Evolutionary conservation across 129 eudicot genomes (phyloP).

Genomic region (Centaurea solstitialis): DNA sequence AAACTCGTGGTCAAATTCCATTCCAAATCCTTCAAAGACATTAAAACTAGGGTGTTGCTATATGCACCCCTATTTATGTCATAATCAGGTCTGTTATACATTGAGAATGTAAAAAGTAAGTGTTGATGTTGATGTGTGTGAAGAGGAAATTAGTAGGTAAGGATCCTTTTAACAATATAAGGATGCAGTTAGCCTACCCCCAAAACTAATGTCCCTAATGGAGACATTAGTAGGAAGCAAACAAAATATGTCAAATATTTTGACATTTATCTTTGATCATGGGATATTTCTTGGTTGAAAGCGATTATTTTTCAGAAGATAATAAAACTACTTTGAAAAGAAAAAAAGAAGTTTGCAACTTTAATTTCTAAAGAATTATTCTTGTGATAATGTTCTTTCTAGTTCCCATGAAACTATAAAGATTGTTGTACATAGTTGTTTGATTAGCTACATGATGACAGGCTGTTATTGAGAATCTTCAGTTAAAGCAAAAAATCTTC

Average conservation of each 20-base stretch:
- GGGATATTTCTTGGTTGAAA: neutral
- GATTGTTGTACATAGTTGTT: neutral
- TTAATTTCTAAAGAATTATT: neutral
- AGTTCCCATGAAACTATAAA: neutral
- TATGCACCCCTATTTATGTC: neutral
- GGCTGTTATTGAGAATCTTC: slow-evolving; percentile 86
- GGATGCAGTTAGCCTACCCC: neutral
- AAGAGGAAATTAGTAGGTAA: neutral
- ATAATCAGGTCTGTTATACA: neutral
- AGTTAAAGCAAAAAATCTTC: slow-evolving; percentile 80
- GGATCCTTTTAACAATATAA: neutral
- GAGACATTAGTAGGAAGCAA: neutral
- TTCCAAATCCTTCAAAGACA: too few relatives aligned
- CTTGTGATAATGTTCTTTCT: neutral
- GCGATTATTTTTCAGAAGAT: neutral
- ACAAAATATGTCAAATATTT: neutral
- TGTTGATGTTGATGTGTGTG: neutral
- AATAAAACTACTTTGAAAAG: neutral
- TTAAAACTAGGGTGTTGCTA: neutral
- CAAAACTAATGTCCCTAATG: neutral
- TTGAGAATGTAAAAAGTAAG: neutral
- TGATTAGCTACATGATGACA: slow-evolving; percentile 32
- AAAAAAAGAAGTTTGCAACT: neutral
- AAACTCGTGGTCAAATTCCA: too few relatives aligned
- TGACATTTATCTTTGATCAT: neutral